phyloP scores from a whole-genome alignment of 2,329 filamentous ascomycete genomes.

The Aspergillus hortae region DNA sequence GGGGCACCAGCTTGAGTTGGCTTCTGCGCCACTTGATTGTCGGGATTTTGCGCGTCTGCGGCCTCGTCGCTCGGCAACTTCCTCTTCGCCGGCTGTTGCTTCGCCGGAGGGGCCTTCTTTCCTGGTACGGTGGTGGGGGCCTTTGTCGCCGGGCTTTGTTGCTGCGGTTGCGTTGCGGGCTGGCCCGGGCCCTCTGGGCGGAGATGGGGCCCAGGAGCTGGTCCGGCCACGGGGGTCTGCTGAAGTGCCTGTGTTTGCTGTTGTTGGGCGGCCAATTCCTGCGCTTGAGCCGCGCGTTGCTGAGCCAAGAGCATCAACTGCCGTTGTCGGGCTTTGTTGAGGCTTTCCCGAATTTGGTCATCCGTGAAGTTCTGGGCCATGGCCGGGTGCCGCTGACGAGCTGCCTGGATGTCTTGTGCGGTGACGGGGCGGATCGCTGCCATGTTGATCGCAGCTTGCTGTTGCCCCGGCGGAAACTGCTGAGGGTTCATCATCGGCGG shows the following conservation, averaged over 20 bases:
- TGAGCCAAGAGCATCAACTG: conserved; percentile 32
- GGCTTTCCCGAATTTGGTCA: conserved; percentile 39
- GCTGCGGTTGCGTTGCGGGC: conserved; percentile 21
- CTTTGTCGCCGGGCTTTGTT: conserved; percentile 27
- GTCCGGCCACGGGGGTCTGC: conserved; percentile 19
- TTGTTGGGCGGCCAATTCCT: conserved; percentile 20
- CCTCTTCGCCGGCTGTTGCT: conserved; percentile 39
- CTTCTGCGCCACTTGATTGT: conserved; percentile 27
- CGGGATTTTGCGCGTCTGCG: conserved; percentile 36
- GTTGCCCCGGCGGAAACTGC: conserved; percentile 27
- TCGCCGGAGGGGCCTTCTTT: conserved; percentile 18
- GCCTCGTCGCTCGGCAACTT: conserved; percentile 46
- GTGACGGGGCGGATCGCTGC: conserved; percentile 33
- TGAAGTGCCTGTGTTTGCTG: conserved; percentile 23
- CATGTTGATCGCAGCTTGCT: conserved; percentile 25
- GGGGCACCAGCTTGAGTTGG: conserved; percentile 19
- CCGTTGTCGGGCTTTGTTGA: conserved; percentile 35
- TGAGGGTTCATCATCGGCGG: conserved; percentile 28
- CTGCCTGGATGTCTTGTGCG: conserved; percentile 32
- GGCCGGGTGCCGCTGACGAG: conserved; percentile 34
- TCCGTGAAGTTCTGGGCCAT: conserved; percentile 35
- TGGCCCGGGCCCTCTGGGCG: conserved; percentile 5
- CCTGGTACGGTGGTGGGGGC: conserved; percentile 26
- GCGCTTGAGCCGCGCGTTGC: conserved; percentile 22
- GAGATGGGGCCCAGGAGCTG: conserved; percentile 14